These are phyloP conservation scores for Phoma sp. DNA, from an alignment of 2,329 filamentous ascomycete species.

Conservation along the genomic window DNA sequence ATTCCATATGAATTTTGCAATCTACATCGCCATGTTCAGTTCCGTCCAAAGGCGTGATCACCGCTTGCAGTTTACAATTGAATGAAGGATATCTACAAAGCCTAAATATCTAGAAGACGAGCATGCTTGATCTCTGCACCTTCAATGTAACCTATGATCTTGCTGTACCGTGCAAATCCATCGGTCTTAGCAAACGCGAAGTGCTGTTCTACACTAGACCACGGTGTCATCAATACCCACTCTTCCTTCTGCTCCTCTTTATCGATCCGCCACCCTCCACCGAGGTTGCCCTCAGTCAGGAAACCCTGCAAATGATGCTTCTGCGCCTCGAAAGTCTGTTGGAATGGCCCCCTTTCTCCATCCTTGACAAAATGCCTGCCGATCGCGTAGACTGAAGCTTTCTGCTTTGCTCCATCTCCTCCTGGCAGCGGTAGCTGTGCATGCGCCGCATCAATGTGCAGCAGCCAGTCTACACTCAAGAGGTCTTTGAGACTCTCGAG, in stretches of 20 bases:
- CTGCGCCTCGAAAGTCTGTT: slow-evolving; percentile 30
- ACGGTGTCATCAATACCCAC: slow-evolving; percentile 52
- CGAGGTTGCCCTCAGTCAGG: slow-evolving; percentile 36
- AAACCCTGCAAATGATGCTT: slow-evolving; percentile 34
- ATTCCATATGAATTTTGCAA: too few species aligned
- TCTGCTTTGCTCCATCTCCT: background rate
- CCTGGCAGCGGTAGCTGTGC: slow-evolving; percentile 34
- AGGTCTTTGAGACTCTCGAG: slow-evolving; percentile 45
- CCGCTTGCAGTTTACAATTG: too few species aligned
- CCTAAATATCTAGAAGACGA: slow-evolving; percentile 24
- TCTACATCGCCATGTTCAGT: too few species aligned
- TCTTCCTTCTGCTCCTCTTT: slow-evolving; percentile 46
- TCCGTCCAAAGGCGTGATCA: too few species aligned
- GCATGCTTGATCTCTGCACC: slow-evolving; percentile 36
- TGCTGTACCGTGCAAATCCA: slow-evolving; percentile 36
- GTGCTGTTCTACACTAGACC: slow-evolving; percentile 47
- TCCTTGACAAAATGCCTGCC: slow-evolving; percentile 42
- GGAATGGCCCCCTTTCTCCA: slow-evolving; percentile 32
- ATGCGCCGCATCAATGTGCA: slow-evolving; percentile 52
- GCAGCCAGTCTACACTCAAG: slow-evolving; percentile 52
- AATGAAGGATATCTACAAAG: too few species aligned
- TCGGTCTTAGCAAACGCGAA: slow-evolving; percentile 42
- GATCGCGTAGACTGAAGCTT: slow-evolving; percentile 37
- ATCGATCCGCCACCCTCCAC: slow-evolving; percentile 52
- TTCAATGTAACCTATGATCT: slow-evolving; percentile 23